These are phyloP conservation scores for Avena eriantha DNA, from an alignment of 176 grass and related monocot genomes.

Conservation along the genomic window DNA sequence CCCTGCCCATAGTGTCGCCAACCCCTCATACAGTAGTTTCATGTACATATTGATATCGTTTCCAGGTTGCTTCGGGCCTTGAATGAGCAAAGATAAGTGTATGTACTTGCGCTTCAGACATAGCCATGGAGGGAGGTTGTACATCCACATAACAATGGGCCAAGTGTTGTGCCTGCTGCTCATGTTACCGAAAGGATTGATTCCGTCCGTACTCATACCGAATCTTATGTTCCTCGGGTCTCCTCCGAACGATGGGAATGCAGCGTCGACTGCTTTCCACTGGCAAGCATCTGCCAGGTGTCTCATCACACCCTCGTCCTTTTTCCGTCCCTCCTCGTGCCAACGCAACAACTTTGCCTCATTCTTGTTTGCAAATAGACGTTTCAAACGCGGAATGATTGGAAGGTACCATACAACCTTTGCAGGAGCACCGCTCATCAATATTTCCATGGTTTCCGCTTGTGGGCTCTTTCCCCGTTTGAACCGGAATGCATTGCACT, in stretches of 20 bases:
- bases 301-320: neutral
- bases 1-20: neutral
- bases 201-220: conserved; percentile 1
- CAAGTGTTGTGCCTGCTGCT: neutral
- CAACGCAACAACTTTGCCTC: neutral
- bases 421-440: neutral
- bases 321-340: neutral
- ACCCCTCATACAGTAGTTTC: neutral
- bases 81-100: neutral
- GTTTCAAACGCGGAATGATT: neutral
- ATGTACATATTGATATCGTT: neutral
- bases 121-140: neutral
- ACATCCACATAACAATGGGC: neutral
- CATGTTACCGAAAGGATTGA: neutral
- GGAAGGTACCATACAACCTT: too few species aligned
- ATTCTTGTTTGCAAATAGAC: neutral
- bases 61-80: neutral
- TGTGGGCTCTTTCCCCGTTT: neutral
- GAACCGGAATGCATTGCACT: conserved; percentile 5
- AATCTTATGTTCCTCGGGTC: neutral
- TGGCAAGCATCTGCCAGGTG: neutral
- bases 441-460: neutral
- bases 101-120: neutral
- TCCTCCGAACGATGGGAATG: neutral
- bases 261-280: neutral